Base-by-base conservation (phyloP, 2,329 filamentous ascomycete genomes). In the Capronia americana region DNA sequence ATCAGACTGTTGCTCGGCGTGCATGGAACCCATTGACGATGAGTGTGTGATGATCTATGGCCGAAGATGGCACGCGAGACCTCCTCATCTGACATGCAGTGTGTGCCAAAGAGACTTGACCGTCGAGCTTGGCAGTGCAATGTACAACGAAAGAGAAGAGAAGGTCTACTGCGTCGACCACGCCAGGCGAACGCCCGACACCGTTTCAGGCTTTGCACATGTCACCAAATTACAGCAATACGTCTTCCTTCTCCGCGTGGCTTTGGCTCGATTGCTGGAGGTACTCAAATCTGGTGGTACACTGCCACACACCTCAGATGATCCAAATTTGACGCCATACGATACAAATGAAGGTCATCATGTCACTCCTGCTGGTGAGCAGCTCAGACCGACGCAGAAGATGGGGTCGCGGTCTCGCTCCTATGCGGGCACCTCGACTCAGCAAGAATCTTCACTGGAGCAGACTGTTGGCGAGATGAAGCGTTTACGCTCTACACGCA, bases 381-480 rank as follows among this genome's bases (percentile, higher is more conserved):
- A 82, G 4, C 81, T 85, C 41, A 81, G 85, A 44, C 80, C 84
- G 56, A 81, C 88, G 58, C 79, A 90, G 28, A 84, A 85, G 60
- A 84, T 88, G 7, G 90, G 92, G 70, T 87, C 86, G 20, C 85
- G 91, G 63, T 93, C 92, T 20, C 92, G 90, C 73, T 92, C 90
- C 1, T 90, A 90, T 76, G 87, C 87, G 53, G 90, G 88, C 26
- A 86, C 87, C 69, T 79, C 84, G 65, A 82, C 80, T 63, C 88
- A 89, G 58, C 85, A 85, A 67, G 86, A 88, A 71, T 92, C 91
- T 59, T 92, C 91, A 30, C 95, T 98, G 76, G 94, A 98, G 81
- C 96, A 93, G 80, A 97, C 94, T 55, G 89, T 99, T 72, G 96
- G 95, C 71, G 95, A 99, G 79, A 95, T 99, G 76, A 90, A 93